phyloP scores from a whole-genome alignment of 108 stramenopile species.

The Cyclotella baltica region DNA sequence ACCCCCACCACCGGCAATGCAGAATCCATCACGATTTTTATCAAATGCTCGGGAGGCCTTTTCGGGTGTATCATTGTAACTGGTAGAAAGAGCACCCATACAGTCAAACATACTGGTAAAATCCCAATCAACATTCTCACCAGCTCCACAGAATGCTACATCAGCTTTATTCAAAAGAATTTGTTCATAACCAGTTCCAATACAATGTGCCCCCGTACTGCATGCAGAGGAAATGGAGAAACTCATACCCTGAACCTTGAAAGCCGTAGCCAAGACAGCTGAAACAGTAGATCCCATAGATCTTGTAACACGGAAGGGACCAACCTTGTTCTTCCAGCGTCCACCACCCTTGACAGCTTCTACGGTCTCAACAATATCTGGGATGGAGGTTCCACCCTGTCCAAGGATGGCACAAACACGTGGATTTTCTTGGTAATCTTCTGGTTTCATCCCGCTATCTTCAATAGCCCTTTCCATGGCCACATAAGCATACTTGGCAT shows the following conservation, averaged over 20 bases:
- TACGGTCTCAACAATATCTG: constrained; percentile 92
- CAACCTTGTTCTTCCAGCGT: constrained; percentile 95
- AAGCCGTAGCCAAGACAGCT: constrained; percentile 89
- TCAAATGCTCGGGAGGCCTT: constrained; percentile 95
- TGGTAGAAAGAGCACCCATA: constrained; percentile 94
- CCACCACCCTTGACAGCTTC: constrained; percentile 83
- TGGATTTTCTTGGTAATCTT: constrained; percentile 88
- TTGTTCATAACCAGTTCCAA: constrained; percentile 93
- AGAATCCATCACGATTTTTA: constrained; percentile 97
- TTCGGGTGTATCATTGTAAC: constrained; percentile 90
- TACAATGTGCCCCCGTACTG: constrained; percentile 94
- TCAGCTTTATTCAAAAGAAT: constrained; percentile 90
- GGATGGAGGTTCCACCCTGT: constrained; percentile 92
- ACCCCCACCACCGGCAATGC: constrained; percentile 99
- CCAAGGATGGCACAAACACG: constrained; percentile 91
- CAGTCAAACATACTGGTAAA: constrained; percentile 95
- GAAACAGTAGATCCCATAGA: constrained; percentile 93
- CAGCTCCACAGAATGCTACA: constrained; percentile 92
- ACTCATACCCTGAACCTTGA: constrained; percentile 91
- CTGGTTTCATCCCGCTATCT: constrained; percentile 80
- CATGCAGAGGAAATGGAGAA: constrained; percentile 90
- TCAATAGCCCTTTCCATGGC: constrained; percentile 88
- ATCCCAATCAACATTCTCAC: constrained; percentile 91
- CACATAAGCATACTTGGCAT: constrained; percentile 92
- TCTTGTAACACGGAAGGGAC: constrained; percentile 93